Evolutionary conservation across 805 yeast genomes (phyloP).

Genomic region (Metschnikowia santaceciliae): DNA sequence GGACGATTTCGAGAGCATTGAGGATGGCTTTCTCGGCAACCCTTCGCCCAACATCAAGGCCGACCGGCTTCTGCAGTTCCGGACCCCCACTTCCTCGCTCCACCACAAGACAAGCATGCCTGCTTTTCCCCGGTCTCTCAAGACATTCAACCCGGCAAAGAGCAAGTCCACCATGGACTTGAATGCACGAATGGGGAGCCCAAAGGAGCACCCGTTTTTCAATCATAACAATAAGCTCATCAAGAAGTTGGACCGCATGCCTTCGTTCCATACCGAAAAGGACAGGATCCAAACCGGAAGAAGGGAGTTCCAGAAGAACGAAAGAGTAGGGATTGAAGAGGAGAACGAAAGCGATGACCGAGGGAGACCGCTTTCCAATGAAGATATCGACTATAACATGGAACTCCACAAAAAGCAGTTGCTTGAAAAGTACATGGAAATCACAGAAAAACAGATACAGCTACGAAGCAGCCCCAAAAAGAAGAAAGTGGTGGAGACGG

Average conservation of each 20-base stretch:
- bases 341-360: neutral
- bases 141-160: constrained; percentile 19
- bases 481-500: constrained; percentile 2
- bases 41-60: constrained; percentile 9
- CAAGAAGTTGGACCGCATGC: constrained; percentile 37
- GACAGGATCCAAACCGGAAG: neutral
- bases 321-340: no score
- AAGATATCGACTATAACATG: constrained; percentile 15
- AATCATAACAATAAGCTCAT: constrained; percentile 34
- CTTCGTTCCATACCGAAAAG: constrained; percentile 30
- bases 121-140: constrained; percentile 13
- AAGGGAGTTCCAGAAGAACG: constrained; percentile 6
- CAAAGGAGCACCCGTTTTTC: constrained; percentile 24
- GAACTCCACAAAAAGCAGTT: constrained; percentile 25
- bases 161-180: constrained; percentile 35
- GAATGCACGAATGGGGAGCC: constrained; percentile 9
- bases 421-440: constrained; percentile 31
- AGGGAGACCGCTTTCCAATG: constrained; percentile 1
- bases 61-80: constrained; percentile 14
- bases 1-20: constrained; percentile 36
- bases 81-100: constrained; percentile 3
- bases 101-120: constrained; percentile 23
- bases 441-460: constrained; percentile 19
- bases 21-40: constrained; percentile 32
- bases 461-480: constrained; percentile 14